These are phyloP conservation scores for Venturia pyrina DNA, from an alignment of 2,329 filamentous ascomycete genomes.

Conservation along the genomic window DNA sequence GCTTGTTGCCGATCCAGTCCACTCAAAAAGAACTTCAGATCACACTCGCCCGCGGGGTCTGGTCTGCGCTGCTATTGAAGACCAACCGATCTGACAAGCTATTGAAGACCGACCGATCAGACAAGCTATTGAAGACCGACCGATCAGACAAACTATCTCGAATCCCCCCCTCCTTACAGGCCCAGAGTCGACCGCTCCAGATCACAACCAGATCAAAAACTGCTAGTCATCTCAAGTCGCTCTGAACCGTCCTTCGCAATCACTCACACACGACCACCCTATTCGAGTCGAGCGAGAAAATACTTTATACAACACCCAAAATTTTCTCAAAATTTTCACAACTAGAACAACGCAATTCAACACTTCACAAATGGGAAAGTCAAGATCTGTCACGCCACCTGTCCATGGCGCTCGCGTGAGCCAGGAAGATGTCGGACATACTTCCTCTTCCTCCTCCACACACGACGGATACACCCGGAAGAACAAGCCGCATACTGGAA, in stretches of 20 bases:
- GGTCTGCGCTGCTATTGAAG: neutral
- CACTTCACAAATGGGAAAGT: neutral
- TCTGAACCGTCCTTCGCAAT: neutral
- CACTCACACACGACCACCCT: neutral
- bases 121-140: neutral
- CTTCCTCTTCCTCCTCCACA: neutral
- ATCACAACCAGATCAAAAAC: neutral
- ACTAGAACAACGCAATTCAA: neutral
- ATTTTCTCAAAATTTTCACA: neutral
- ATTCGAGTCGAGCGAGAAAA: neutral
- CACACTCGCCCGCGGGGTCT: slow-evolving; percentile 5
- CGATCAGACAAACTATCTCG: neutral
- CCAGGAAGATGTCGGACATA: slow-evolving; percentile 9
- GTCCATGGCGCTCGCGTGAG: slow-evolving; percentile 4
- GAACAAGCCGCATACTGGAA: neutral
- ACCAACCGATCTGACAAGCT: neutral
- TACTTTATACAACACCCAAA: neutral
- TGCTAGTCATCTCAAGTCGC: neutral
- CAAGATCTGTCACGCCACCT: neutral
- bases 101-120: neutral
- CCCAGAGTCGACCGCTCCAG: neutral
- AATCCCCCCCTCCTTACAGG: neutral
- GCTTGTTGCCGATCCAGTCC: slow-evolving; percentile 7
- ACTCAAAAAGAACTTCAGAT: neutral
- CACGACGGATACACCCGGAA: neutral